Base-by-base conservation (phyloP, 139 green algal species). In the Trebouxia sp. region DNA sequence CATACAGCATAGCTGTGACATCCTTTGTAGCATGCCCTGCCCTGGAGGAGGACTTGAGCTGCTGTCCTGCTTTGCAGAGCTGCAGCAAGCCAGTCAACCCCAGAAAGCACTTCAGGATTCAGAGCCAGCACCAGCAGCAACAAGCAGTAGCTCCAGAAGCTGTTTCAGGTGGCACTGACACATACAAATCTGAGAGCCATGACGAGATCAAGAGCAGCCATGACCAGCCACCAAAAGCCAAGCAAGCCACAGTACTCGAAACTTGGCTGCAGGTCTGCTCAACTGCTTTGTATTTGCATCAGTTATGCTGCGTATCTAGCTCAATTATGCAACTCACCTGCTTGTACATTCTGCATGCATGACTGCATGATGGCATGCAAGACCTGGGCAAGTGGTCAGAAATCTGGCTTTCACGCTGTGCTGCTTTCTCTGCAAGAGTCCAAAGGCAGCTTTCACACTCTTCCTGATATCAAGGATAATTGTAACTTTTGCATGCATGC, bases 351-450 rank as follows among this genome's bases (percentile, higher is more conserved):
- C 20, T 28, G 24, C 32, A 20, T 32, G 30, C 24, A 28, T 24
- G 32, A 37, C 62, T 43, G 62, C 20, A 20, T 24, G 32, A 70
- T 9, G 62, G 62, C 32, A 83, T 83, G 17, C 80, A 74, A 15
- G 10, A 83, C 30, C 83, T 85, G 11, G 50, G 67, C n/a, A n/a
- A n/a, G n/a, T n/a, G 35, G 75, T 86, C 6, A 62, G 12, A 6
- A 55, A 85, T 5, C 4, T 47, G 15, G 55, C 78, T 56, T 30
- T 92, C 14, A 85, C 83, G 3, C 85, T 92, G 28, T 86, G 86
- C 0, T n/a, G n/a, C n/a, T n/a, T n/a, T n/a, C n/a, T n/a, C n/a
- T n/a, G n/a, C n/a, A n/a, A n/a, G n/a, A n/a, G n/a, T n/a, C n/a
- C n/a, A n/a, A n/a, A n/a, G n/a, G n/a, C n/a, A n/a, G n/a, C n/a